Base-by-base conservation (phyloP, 176 grass and related monocot genomes). In the Paspalum notatum region DNA sequence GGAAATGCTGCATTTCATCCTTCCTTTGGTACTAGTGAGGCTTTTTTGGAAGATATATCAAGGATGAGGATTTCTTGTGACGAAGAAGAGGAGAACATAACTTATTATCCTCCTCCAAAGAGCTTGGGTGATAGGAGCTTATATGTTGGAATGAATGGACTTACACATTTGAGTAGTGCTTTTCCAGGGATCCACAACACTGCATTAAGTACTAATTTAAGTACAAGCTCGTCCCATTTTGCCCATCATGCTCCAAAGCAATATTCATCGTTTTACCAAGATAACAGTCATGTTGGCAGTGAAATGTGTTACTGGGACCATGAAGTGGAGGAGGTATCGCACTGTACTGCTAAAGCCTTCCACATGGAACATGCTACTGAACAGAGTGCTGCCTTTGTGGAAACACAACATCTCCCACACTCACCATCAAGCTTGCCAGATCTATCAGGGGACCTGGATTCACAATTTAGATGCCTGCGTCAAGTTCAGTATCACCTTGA, bases 391-490 rank as follows among this genome's bases (percentile, higher is more conserved):
- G 20, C 20, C 18, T 53, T 62, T 62, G 45, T 42, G 42, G 80
- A 38, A 65, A 80, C 72, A 43, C 22, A 74, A 9, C 15, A 68
- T 62, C 18, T 50, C 69, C 12, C 79, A 80, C 15, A 63, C 48
- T 65, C 49, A 25, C 56, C 25, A n/a, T 85, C 52, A 65, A 83
- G 46, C 58, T 75, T 92, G 62, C 51, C 78, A 0, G 83, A 92
- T 87, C 81, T 98, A 39, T 82, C 83, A 14, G 92, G 87, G 43
- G 90, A 94, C 82, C 52, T 98, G 72, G 87, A 89, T 74, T 85
- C 58, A 17, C 89, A 94, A 21, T 76, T 92, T 74, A 84, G 63
- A 85, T 83, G 74, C 69, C 83, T 98, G 63, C 87, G 88, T 45
- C 83, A 85, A 45, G 72, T 93, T 75, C 88, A 97, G 53, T 90